Evolutionary conservation across 352 stramenopile species (phyloP).

Genomic region (Phytophthora melonis): DNA sequence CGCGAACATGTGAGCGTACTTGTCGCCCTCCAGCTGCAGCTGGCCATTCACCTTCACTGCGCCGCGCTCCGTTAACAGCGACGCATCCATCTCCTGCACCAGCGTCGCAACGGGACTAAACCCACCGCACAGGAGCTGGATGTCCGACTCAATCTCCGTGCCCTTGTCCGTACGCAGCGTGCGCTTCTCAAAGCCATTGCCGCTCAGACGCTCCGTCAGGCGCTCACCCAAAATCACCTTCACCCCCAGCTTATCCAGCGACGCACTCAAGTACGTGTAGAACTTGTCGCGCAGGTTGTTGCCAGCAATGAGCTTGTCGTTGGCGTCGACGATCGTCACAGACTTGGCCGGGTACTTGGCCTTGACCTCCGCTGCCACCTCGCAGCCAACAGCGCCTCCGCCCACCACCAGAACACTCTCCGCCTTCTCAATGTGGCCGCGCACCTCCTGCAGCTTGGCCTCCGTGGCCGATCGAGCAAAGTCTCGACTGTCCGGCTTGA

Average conservation of each 20-base stretch:
- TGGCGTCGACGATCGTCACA: conserved; percentile 63
- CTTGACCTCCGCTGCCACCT: conserved; percentile 72
- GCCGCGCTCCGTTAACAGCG: conserved; percentile 50
- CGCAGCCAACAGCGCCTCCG: conserved; percentile 65
- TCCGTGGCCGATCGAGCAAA: conserved; percentile 42
- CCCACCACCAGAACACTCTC: conserved; percentile 63
- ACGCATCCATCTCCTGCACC: conserved; percentile 52
- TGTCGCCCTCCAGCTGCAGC: conserved; percentile 57
- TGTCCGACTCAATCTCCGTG: conserved; percentile 62
- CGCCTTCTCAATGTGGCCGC: conserved; percentile 51
- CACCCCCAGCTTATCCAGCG: conserved; percentile 52
- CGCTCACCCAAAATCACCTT: conserved; percentile 67
- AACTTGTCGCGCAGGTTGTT: conserved; percentile 66
- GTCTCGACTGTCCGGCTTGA: conserved; percentile 51
- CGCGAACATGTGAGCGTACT: conserved; percentile 64
- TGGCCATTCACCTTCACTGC: conserved; percentile 56
- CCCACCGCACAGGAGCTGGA: conserved; percentile 60
- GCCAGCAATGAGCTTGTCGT: conserved; percentile 43
- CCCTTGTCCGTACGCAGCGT: conserved; percentile 59
- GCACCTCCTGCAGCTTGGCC: conserved; percentile 48
- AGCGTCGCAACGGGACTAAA: conserved; percentile 46
- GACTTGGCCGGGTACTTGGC: conserved; percentile 61
- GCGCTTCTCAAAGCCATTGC: conserved; percentile 50
- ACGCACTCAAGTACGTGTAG: conserved; percentile 24
- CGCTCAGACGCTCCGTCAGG: conserved; percentile 49